Percentiles rank a stretch among this genome's conserved stretches.
phyloP scores from a whole-genome alignment of 345 rosid species.

The Chamaenerion angustifolium region DNA sequence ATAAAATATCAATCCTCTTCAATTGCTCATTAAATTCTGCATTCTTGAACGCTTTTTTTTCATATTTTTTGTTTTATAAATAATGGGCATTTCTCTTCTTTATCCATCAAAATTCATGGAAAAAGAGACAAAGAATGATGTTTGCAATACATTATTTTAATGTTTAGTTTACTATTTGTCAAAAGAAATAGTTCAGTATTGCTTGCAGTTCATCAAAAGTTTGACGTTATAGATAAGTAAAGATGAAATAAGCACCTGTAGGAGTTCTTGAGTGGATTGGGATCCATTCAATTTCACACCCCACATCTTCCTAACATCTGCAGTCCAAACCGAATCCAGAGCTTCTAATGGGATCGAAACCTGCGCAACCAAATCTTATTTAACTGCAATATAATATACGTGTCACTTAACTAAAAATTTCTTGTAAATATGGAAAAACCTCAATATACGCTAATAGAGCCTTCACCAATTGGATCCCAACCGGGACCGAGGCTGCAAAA shows the following conservation, averaged over 20 bases:
- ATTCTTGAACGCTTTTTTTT: too few relatives aligned
- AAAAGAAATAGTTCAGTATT: too few relatives aligned
- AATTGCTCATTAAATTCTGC: not conserved
- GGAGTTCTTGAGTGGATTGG: constrained; percentile 49
- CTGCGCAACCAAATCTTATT: constrained; percentile 20
- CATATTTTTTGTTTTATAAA: too few relatives aligned
- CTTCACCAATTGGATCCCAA: constrained; percentile 64
- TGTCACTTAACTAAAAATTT: too few relatives aligned
- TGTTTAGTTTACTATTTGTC: too few relatives aligned
- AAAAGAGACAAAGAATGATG: too few relatives aligned
- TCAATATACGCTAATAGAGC: constrained; percentile 49
- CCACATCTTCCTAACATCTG: constrained; percentile 39
- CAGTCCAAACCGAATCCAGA: constrained; percentile 62
- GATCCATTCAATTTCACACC: constrained; percentile 40
- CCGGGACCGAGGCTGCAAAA: constrained; percentile 41
- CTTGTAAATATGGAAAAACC: constrained; percentile 24
- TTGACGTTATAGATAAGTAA: not conserved
- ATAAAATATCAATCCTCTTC: too few relatives aligned
- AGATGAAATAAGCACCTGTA: constrained; percentile 33
- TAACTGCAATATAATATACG: not conserved
- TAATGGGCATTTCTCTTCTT: too few relatives aligned
- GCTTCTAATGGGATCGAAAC: constrained; percentile 71
- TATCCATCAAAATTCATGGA: too few relatives aligned
- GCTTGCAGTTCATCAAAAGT: too few relatives aligned
- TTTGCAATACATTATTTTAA: too few relatives aligned